Evolutionary conservation across 2,329 filamentous ascomycete species (phyloP).

Genomic region (Metarhizium rileyi): DNA sequence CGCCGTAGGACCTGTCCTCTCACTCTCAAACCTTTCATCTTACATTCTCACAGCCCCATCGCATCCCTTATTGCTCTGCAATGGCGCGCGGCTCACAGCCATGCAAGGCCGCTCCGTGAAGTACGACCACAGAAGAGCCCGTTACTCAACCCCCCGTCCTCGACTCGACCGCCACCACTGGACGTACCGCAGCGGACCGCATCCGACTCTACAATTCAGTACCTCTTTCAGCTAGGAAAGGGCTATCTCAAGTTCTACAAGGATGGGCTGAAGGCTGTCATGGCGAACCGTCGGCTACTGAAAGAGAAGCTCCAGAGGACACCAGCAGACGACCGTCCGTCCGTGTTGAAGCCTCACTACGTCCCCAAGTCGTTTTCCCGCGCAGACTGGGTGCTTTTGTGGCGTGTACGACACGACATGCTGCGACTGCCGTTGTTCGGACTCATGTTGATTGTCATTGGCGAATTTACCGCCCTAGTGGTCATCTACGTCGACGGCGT

Average conservation of each 20-base stretch:
- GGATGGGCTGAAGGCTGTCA: slow-evolving; percentile 65
- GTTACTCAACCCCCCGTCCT: slow-evolving; percentile 58
- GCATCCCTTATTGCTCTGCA: slow-evolving; percentile 9
- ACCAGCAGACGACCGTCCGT: slow-evolving; percentile 46
- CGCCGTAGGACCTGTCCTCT: slow-evolving; percentile 11
- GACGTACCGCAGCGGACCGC: slow-evolving; percentile 45
- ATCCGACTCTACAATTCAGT: slow-evolving; percentile 23
- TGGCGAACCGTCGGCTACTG: slow-evolving; percentile 51
- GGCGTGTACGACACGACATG: slow-evolving; percentile 61
- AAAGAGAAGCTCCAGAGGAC: slow-evolving; percentile 29
- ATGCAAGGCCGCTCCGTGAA: slow-evolving; percentile 12
- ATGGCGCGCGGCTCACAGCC: slow-evolving; percentile 16
- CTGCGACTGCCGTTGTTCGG: slow-evolving; percentile 71
- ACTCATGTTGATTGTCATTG: slow-evolving; percentile 65
- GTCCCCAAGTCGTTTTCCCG: slow-evolving; percentile 39
- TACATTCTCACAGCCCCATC: slow-evolving; percentile 6
- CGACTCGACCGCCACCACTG: slow-evolving; percentile 64
- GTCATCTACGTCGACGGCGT: slow-evolving; percentile 60
- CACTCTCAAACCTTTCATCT: slow-evolving; percentile 3
- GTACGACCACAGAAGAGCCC: slow-evolving; percentile 20
- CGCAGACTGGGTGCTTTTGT: slow-evolving; percentile 60
- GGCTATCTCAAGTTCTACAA: slow-evolving; percentile 84
- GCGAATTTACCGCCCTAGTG: slow-evolving; percentile 77
- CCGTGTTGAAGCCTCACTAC: slow-evolving; percentile 23
- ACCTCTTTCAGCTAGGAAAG: slow-evolving; percentile 57